Base-by-base conservation (phyloP, 1,284 basidiomycete species). In the Ceratobasidium sp. region DNA sequence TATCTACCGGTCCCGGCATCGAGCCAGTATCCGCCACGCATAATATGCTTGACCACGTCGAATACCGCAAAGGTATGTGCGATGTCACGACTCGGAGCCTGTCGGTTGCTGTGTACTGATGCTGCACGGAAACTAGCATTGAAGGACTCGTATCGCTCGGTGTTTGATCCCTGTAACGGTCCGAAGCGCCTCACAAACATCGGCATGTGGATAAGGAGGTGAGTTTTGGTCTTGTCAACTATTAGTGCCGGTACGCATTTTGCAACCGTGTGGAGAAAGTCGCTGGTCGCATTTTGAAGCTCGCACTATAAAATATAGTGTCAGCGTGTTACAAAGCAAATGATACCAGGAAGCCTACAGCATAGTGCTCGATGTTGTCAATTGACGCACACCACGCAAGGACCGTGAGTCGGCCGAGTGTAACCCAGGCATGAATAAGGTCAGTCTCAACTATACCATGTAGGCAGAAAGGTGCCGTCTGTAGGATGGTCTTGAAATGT, bases 401-500 rank as follows among this genome's bases (percentile, higher is more conserved):
- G 0, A 83, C 83, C 0, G 81, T 80, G 0, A 85, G 76, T 1
- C 79, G 26, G 0, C 84, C 82, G n/a, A 85, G 82, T 0, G 77
- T 10, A 0, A 77, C 56, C 84, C 84, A 85, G 0, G 80, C 80
- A 61, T 83, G 33, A 7, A 80, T 79, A 1, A 85, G 56, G 1
- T 40, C 39, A 0, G 78, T 49, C 0, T 80, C 77, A 1, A 85
- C 81, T 2, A 86, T 79, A 33, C 81, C 82, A n/a, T 80, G 79
- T 0, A 84, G 70, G 3, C 82, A 66, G 77, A 83, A 85, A 0
- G 82, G 63, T 81, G 84, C 83, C 0, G 83, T 77, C 60, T 86
- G 84, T 1, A 77, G 75, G 1, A 86, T 72, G 9, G 79, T 83
- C 71, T 85, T 84, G 80, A 85, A 84, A 49, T 86, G 84, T 66